Base-by-base conservation (phyloP, 2,329 filamentous ascomycete species). In the Elsinoe ampelina region DNA sequence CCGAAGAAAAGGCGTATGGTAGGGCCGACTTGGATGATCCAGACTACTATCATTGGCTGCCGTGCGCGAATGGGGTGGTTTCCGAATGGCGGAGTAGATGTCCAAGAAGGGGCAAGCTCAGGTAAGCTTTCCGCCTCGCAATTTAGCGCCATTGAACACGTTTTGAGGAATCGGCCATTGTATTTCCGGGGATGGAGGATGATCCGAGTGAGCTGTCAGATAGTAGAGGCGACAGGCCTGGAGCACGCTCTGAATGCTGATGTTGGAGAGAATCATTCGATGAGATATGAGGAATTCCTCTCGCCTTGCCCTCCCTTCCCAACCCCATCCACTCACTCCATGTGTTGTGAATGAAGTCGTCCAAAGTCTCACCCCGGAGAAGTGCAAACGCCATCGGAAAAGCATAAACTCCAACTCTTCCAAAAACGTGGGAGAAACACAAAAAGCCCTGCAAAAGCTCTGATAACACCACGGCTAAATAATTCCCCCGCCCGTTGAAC, bases 51-150 rank as follows among this genome's bases (percentile, higher is more conserved):
- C n/a, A n/a, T n/a, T n/a, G 41, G 19, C 41, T 22, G 26, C n/a
- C 41, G 26, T 45, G 41, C 10, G 30, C 41, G 12, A 22, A 22
- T 45, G 17, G 20, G 41, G 41, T 19, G 15, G 15, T 42, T 15
- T 19, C n/a, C 39, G 39, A 15, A 42, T 17, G n/a, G 17, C 41
- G 41, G 41, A 50, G 15, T 17, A 50, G 22, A 13, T 13, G 10
- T 19, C 26, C 26, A 13, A 50, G 45, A 50, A 50, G 34, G 45
- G 45, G 34, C 15, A 50, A 50, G 45, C 45, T 50, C 45, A n/a
- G 11, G 45, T 11, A 50, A 50, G 45, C 45, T 50, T 50, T 50
- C 12, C 26, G 45, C 5, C 19, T 50, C 26, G 45, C 26, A 35
- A 45, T 20, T 45, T 45, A 20, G 41, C 41, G 26, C 26, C 26